These are phyloP conservation scores for Botrytis porri DNA, from an alignment of 2,329 filamentous ascomycete species.

Conservation along the genomic window DNA sequence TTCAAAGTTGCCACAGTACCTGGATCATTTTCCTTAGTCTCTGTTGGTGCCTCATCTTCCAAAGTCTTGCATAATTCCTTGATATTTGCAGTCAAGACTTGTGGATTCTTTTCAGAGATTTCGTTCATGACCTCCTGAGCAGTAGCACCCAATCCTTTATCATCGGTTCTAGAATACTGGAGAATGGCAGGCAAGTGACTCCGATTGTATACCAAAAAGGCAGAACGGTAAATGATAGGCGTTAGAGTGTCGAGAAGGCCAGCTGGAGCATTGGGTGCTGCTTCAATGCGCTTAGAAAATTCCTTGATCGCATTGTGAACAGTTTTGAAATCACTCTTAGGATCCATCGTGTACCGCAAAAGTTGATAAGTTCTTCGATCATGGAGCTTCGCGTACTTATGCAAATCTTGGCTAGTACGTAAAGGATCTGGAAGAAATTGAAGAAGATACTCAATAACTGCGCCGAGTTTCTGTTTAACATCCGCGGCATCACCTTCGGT, in stretches of 20 bases:
- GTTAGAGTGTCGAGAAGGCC: constrained; percentile 74
- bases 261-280: constrained; percentile 55
- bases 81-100: constrained; percentile 89
- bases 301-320: constrained; percentile 89
- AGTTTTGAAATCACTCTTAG: constrained; percentile 87
- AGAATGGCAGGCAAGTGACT: constrained; percentile 91
- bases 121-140: constrained; percentile 90
- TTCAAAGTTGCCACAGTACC: constrained; percentile 87
- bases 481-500: constrained; percentile 68
- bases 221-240: constrained; percentile 78
- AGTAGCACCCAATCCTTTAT: constrained; percentile 70
- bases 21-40: constrained; percentile 63
- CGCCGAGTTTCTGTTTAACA: constrained; percentile 66
- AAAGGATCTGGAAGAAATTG: constrained; percentile 73
- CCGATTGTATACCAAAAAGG: constrained; percentile 85
- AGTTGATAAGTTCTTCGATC: constrained; percentile 89
- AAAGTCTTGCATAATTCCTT: constrained; percentile 87
- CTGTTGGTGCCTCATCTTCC: constrained; percentile 73
- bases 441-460: constrained; percentile 69
- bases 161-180: constrained; percentile 79
- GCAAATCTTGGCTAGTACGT: constrained; percentile 72
- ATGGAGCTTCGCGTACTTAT: constrained; percentile 87
- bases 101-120: constrained; percentile 84
- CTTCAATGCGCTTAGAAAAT: constrained; percentile 75
- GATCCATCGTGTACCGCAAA: constrained; percentile 78